A percentile compares a stretch with the other conserved stretches of the same genome.
These are phyloP conservation scores for Barnettozyma vustinii DNA, from an alignment of 805 yeast genomes.

Conservation along the genomic window DNA sequence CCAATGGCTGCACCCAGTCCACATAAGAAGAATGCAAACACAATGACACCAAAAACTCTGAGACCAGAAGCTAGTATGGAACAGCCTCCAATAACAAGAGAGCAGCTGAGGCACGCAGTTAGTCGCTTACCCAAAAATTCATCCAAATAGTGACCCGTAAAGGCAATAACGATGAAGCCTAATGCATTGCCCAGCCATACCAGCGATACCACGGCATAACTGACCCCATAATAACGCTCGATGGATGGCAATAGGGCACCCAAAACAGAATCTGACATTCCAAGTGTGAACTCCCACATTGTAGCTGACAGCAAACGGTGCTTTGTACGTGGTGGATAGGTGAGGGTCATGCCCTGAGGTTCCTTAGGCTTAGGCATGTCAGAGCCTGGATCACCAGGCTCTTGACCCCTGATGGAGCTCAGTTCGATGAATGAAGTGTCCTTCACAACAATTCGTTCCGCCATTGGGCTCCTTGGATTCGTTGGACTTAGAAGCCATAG, in stretches of 20 bases:
- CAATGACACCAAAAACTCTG: constrained; percentile 40
- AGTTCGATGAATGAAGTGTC: too few species aligned
- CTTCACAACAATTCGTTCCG: not conserved
- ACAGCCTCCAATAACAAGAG: constrained; percentile 35
- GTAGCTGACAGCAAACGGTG: constrained; percentile 37
- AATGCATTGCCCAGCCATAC: constrained; percentile 53
- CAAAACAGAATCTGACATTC: constrained; percentile 50
- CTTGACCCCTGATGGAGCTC: not conserved
- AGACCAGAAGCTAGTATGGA: constrained; percentile 44
- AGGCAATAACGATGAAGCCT: constrained; percentile 47
- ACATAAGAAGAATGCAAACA: constrained; percentile 46
- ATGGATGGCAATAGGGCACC: constrained; percentile 54
- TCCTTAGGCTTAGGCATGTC: not conserved
- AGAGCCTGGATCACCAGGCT: too few species aligned
- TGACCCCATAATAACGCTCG: constrained; percentile 41
- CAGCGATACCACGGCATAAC: constrained; percentile 48
- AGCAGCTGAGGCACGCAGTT: constrained; percentile 35
- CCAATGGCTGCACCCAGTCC: constrained; percentile 50
- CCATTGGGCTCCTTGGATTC: not conserved
- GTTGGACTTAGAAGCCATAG: not conserved
- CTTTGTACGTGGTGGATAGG: constrained; percentile 2
- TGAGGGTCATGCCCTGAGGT: not conserved
- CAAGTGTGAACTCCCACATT: constrained; percentile 36
- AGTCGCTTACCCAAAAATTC: constrained; percentile 33
- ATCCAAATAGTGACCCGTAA: constrained; percentile 40